A percentile compares a stretch with the other conserved stretches of the same genome.
Conservation (phyloP, 2,329 filamentous ascomycete species). For the Apiospora phragmitis region DNA sequence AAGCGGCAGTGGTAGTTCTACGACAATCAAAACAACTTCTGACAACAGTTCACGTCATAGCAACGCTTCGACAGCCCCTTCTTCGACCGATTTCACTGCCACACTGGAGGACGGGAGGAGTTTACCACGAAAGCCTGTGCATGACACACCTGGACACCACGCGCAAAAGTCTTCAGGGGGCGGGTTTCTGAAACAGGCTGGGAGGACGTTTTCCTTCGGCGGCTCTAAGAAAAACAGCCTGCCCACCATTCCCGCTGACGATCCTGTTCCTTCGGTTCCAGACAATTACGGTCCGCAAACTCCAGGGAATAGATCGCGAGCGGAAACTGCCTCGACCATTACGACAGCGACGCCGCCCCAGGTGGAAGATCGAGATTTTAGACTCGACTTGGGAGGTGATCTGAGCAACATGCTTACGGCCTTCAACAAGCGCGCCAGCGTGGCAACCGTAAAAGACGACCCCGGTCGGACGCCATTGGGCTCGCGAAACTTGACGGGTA, state of each 20-base stretch:
- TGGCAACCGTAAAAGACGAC: constrained; percentile 46
- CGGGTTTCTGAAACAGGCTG: constrained; percentile 56
- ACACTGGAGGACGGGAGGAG: constrained; percentile 42
- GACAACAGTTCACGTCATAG: constrained; percentile 64
- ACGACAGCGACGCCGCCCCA: constrained; percentile 54
- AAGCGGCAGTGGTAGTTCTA: constrained; percentile 57
- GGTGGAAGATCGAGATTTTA: constrained; percentile 45
- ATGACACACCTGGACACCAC: constrained; percentile 35
- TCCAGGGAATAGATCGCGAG: constrained; percentile 41
- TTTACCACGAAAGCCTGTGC: constrained; percentile 36
- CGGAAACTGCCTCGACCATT: constrained; percentile 54
- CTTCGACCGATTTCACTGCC: constrained; percentile 48
- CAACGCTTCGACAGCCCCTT: constrained; percentile 62
- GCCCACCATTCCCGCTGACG: constrained; percentile 36
- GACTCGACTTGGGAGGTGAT: constrained; percentile 57
- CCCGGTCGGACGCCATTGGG: constrained; percentile 34
- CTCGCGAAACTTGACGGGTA: constrained; percentile 47
- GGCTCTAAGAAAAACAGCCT: constrained; percentile 50
- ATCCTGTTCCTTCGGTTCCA: constrained; percentile 31
- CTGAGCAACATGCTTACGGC: constrained; percentile 56
- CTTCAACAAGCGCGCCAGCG: constrained; percentile 53
- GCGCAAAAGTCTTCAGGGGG: constrained; percentile 49
- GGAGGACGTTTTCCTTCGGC: constrained; percentile 62
- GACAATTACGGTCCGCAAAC: constrained; percentile 26
- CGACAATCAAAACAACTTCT: constrained; percentile 60